A percentile compares a stretch with the other conserved stretches of the same genome.
These are phyloP conservation scores for Peronospora destructor DNA, from an alignment of 352 stramenopile species.

Conservation along the genomic window DNA sequence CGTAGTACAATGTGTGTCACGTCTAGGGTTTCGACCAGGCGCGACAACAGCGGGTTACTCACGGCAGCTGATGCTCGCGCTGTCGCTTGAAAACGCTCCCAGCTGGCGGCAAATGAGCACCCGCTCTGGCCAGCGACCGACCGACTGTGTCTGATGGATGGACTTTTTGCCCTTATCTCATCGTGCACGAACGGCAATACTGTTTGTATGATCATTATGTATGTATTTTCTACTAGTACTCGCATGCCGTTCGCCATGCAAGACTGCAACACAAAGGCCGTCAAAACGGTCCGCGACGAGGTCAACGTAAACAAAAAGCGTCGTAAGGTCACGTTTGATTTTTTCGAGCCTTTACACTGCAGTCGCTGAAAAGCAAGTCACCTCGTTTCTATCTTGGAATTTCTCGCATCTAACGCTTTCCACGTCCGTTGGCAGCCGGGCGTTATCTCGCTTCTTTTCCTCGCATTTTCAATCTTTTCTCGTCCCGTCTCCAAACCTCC, in stretches of 20 bases:
- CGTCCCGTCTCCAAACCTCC: conserved; percentile 18
- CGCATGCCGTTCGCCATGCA: conserved; percentile 6
- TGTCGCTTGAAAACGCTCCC: conserved; percentile 6
- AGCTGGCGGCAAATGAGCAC: conserved; percentile 18
- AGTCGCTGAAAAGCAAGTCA: background rate
- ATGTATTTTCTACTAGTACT: too few relatives aligned
- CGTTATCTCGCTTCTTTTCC: conserved; percentile 29
- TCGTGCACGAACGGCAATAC: too few relatives aligned
- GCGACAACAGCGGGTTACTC: conserved; percentile 22
- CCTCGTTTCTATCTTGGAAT: conserved; percentile 13
- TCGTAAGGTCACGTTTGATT: background rate
- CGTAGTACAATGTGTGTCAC: conserved; percentile 9
- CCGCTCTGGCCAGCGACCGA: background rate
- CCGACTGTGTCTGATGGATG: background rate
- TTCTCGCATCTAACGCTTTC: conserved; percentile 16
- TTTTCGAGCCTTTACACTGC: conserved; percentile 2
- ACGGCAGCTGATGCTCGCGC: conserved; percentile 16
- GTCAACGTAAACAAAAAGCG: conserved; percentile 1
- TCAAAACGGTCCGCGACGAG: conserved; percentile 10
- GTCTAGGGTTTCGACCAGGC: conserved; percentile 3
- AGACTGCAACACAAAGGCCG: conserved; percentile 3
- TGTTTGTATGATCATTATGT: too few relatives aligned
- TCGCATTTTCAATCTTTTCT: conserved; percentile 25
- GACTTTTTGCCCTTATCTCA: conserved; percentile 2
- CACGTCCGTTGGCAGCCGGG: conserved; percentile 24